A percentile compares a stretch with the other conserved stretches of the same genome.
Conservation (phyloP, 192 early-diverging fungal species). For the Linderina pennispora region DNA sequence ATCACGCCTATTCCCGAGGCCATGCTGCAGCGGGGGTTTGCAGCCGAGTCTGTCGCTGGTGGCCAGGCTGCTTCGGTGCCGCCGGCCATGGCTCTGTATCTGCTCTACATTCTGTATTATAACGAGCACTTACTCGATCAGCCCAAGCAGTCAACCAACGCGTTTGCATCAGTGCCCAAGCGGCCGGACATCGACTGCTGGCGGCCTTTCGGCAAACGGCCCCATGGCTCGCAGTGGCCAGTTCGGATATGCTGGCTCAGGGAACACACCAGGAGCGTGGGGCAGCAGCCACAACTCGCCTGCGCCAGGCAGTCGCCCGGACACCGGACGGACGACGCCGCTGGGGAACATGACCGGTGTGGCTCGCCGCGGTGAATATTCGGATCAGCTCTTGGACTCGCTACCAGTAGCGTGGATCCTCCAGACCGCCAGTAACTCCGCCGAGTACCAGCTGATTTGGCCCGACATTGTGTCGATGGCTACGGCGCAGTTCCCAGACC, state of each 20-base stretch:
- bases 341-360: background rate
- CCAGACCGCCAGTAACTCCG: constrained; percentile 9
- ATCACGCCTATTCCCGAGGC: constrained; percentile 38
- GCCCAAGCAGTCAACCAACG: constrained; percentile 1
- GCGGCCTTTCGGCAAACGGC: too few relatives aligned
- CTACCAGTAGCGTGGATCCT: constrained; percentile 39
- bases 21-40: constrained; percentile 23
- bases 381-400: constrained; percentile 40
- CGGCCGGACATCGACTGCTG: too few relatives aligned
- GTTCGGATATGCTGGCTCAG: too few relatives aligned
- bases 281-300: constrained; percentile 6
- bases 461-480: constrained; percentile 44
- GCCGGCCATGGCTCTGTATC: constrained; percentile 22
- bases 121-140: constrained; percentile 20
- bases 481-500: constrained; percentile 40
- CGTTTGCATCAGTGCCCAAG: constrained; percentile 1
- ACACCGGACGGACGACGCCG: constrained; percentile 2
- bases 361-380: constrained; percentile 25
- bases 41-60: constrained; percentile 7
- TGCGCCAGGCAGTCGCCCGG: background rate
- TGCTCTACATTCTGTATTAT: constrained; percentile 43
- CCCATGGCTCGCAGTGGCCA: too few relatives aligned
- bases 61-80: constrained; percentile 2
- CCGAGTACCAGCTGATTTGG: constrained; percentile 33
- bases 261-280: too few relatives aligned